Evolutionary conservation across 192 early-diverging fungal species (phyloP), one percentile per base, ranked within the genome.

Genomic region (Chytriomyces confervae): DNA sequence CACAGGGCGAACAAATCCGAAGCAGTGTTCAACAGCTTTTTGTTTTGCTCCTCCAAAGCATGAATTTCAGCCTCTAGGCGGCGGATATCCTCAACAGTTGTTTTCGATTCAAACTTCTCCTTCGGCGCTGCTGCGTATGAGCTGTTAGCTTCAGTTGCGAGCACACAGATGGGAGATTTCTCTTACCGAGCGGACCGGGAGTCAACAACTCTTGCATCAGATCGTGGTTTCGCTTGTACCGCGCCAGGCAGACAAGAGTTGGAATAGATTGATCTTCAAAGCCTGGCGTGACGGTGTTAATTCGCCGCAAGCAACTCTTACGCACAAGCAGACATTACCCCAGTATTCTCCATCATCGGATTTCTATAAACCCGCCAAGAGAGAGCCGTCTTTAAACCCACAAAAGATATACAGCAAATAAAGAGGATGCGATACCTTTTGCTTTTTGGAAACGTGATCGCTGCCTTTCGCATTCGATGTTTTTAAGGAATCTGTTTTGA

Each of bases 221-320:
- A 18, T 81, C 74, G 70, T 83, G 81, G 51, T 87, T 87, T 13
- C 86, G 72, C 51, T 84, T 87, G 78, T 83, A 87, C 60, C 86
- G 65, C 36, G 84, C 82, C 24, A 87, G 61, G n/a, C 79, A 68
- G 18, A 84, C 79, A 29, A 77, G 24, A 57, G 57, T 24, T 20
- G 69, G 69, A 10, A 72, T 51, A 29, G 69, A 72, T 36, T 72
- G 69, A 27, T 72, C 69, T 29, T 72, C 69, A n/a, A 72, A 72
- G 6, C 69, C 69, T 72, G n/a, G 77, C 63, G 29, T 0, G 47
- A 53, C 16, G 53, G 0, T 57, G 53, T 20, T 13, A 13, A 13
- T 57, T 20, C 20, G 16, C 53, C 53, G 53, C 53, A 57, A 57
- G 53, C 13, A 20, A 36, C 36, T 36, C 36, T 36, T 57, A 5